Percentiles rank a stretch among this genome's conserved stretches.
These are phyloP conservation scores for Leishmania major DNA, from an alignment of 208 protist genomes.

Conservation along the genomic window DNA sequence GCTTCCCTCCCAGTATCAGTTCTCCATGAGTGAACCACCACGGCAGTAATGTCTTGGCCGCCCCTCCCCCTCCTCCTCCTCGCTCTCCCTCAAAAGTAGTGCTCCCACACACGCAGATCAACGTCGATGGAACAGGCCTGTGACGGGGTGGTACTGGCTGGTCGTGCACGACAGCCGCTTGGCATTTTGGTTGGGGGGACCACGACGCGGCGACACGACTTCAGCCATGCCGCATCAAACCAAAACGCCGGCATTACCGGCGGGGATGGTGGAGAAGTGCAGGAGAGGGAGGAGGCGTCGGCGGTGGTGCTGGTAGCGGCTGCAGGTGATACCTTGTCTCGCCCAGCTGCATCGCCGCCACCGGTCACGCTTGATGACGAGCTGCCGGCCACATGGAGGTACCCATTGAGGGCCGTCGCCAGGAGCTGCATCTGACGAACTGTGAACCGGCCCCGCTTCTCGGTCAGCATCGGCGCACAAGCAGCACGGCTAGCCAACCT, in stretches of 20 bases:
- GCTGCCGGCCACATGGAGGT: not conserved
- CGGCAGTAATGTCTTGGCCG: not conserved
- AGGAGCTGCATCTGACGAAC: conserved; percentile 21
- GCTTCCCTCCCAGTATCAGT: not conserved
- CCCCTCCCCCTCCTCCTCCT: not conserved
- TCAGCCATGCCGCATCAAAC: conserved; percentile 26
- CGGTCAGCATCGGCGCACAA: not conserved
- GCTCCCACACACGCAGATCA: conserved; percentile 30
- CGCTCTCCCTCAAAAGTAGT: conserved; percentile 7
- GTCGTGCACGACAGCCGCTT: not conserved
- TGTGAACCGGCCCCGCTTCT: conserved; percentile 25
- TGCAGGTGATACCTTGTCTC: not conserved
- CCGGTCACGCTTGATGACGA: not conserved
- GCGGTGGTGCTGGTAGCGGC: not conserved
- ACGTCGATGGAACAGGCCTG: not conserved
- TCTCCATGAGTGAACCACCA: not conserved
- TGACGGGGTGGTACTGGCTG: not conserved
- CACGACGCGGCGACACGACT: conserved; percentile 15
- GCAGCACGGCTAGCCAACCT: not conserved
- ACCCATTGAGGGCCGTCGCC: conserved; percentile 7
- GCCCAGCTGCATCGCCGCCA: not conserved
- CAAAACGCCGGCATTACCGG: not conserved
- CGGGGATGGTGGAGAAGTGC: not conserved
- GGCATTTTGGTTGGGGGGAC: too few relatives aligned
- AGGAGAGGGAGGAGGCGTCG: not conserved